Base-by-base conservation (phyloP, 169 alveolate species). In the Perkinsus olseni region DNA sequence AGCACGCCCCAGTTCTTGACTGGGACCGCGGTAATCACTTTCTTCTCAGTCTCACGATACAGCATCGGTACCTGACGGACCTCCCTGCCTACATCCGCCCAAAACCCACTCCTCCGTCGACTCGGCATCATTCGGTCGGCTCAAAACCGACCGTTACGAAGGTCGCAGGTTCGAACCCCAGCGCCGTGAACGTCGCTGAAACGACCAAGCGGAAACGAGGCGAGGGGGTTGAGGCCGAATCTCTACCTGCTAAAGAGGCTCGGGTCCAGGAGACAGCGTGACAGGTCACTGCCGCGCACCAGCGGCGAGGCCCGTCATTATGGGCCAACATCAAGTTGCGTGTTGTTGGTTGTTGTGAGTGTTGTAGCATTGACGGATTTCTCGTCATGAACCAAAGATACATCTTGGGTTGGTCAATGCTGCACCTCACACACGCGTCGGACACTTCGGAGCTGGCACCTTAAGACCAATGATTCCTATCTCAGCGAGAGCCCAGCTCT, bases 361-460 rank as follows among this genome's bases (percentile, higher is more conserved):
- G 82, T 62, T 62, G 82, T 62, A 62, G 82, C 82, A 62, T 62
- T 62, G 82, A 62, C 82, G 82, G 82, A 62, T 62, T 62, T 62
- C 82, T 62, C 82, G 82, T 62, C 82, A 62, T 62, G 82, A 62
- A 62, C 82, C 28, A 13, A 62, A 6, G 82, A 62, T 0, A 62
- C 4, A 6, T 21, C 17, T 28, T 62, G 82, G 8, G 13, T 62
- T 62, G 31, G 82, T 62, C 82, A 40, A 40, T 40, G 3, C 50
- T 3, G 50, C 3, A 3, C 50, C 50, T 40, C 11, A 40, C 11
- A 6, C n/a, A n/a, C n/a, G n/a, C n/a, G n/a, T n/a, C n/a, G n/a
- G n/a, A n/a, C n/a, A 45, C 6, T 45, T 45, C 62, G 62, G 62
- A 45, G 62, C 17, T n/a, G n/a, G n/a, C n/a, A n/a, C n/a, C n/a